Conservation (phyloP, 148 eudicot species). For the Spergularia marina region DNA sequence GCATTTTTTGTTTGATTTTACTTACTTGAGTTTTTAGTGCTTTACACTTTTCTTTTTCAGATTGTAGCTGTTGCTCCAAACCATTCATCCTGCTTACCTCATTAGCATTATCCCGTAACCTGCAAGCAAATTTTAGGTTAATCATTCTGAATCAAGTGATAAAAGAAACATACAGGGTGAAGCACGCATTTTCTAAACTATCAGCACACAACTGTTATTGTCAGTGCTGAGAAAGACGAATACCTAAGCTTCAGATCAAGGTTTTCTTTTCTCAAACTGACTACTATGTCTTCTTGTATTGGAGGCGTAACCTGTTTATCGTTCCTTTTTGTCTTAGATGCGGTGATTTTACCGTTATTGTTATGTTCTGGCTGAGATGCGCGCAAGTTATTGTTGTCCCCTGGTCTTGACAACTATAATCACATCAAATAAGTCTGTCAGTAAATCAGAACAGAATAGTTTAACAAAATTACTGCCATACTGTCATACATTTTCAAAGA, state of each 20-base stretch:
- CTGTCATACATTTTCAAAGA: no score
- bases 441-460: background rate
- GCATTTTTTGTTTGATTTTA: background rate
- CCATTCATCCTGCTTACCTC: constrained; percentile 12
- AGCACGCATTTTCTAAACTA: no score
- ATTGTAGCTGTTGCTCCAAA: constrained; percentile 36
- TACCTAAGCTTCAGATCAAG: constrained; percentile 26
- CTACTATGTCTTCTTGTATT: background rate
- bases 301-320: background rate
- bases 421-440: background rate
- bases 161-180: no score
- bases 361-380: constrained; percentile 13
- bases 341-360: constrained; percentile 3
- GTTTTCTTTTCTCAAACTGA: constrained; percentile 40
- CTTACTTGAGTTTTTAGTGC: constrained; percentile 46
- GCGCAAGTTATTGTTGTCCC: background rate
- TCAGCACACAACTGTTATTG: no score
- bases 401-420: constrained; percentile 1
- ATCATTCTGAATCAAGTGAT: background rate
- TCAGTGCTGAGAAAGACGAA: background rate
- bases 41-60: constrained; percentile 35
- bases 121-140: background rate
- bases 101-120: constrained; percentile 12
- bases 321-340: background rate
- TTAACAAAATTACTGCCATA: background rate